Conservation (phyloP, 208 protist species). For the Leishmania lainsoni region DNA sequence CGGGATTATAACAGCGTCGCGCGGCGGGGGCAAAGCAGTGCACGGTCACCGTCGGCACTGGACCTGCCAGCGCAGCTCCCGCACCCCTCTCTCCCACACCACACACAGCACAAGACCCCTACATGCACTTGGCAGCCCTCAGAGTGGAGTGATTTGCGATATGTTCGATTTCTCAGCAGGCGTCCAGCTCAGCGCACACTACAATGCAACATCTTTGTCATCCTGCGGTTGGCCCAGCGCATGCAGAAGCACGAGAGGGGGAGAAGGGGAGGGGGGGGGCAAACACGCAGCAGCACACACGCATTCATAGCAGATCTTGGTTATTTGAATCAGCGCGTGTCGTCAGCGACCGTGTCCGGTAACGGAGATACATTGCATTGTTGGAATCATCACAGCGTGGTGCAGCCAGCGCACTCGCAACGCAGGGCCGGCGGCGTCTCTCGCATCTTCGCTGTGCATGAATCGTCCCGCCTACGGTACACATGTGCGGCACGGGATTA, state of each 20-base stretch:
- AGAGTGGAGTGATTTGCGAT: constrained; percentile 42
- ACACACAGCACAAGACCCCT: neutral
- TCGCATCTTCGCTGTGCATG: constrained; percentile 54
- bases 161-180: constrained; percentile 38
- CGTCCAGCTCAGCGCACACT: constrained; percentile 35
- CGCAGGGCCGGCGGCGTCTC: neutral
- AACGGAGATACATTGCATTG: constrained; percentile 44
- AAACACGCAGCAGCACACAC: neutral
- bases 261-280: too few relatives aligned
- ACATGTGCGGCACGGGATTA: constrained; percentile 41
- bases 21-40: neutral
- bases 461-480: constrained; percentile 36
- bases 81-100: too few relatives aligned
- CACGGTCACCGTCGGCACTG: constrained; percentile 17
- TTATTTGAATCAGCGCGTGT: constrained; percentile 65
- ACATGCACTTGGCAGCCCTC: constrained; percentile 9
- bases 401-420: neutral
- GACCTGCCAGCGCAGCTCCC: constrained; percentile 20
- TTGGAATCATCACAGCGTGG: constrained; percentile 7
- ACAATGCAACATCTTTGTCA: constrained; percentile 31
- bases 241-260: neutral
- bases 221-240: constrained; percentile 2
- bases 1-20: constrained; percentile 36
- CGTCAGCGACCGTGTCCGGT: constrained; percentile 55
- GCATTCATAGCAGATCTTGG: constrained; percentile 85